Evolutionary conservation across 371 early-diverging fungal genomes (phyloP), one percentile per base, ranked within the genome.

Genomic region (Mucor racemosus): DNA sequence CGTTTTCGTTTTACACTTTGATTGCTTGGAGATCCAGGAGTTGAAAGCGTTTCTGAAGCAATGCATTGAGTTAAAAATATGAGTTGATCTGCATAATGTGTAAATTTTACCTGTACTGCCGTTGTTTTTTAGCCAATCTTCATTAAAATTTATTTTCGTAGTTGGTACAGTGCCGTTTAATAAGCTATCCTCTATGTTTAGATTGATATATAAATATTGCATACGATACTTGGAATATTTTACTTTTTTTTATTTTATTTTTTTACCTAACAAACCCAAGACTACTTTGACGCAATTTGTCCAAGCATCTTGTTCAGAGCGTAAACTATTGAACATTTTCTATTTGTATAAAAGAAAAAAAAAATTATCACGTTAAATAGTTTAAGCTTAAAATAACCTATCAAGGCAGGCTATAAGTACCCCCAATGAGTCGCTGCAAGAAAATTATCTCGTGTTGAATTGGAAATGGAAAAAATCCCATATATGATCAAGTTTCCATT

Each of bases 221-320:
- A 26, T 26, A 26, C 26, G 8, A 9, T 14, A 7, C 7, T 44
- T 44, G 17, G 1, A 38, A 38, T 38, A 38, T 26, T 26, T 26
- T 26, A 3, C 26, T 3, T 26, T 26, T 26, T 26, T 26, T 26
- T 26, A 3, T 3, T 3, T 26, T 26, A 1, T 26, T 26, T 26
- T 26, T 21, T 14, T 73, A 79, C 82, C 82, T 53, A 82, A 31
- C 19, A 82, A 67, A 15, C 73, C 70, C n/a, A 82, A 64, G 9
- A 82, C 69, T 15, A 78, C 61, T 41, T 68, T 74, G 10, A 71
- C 62, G 58, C 82, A 79, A 33, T 68, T 66, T 21, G 71, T 67
- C 82, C 82, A 82, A 35, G 75, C 63, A 31, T 76, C 72, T 15
- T 72, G 72, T 40, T 79, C 78, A 38, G 74, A 62, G n/a, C 62